Conservation (phyloP, 148 eudicot species). For the Chenopodium album region DNA sequence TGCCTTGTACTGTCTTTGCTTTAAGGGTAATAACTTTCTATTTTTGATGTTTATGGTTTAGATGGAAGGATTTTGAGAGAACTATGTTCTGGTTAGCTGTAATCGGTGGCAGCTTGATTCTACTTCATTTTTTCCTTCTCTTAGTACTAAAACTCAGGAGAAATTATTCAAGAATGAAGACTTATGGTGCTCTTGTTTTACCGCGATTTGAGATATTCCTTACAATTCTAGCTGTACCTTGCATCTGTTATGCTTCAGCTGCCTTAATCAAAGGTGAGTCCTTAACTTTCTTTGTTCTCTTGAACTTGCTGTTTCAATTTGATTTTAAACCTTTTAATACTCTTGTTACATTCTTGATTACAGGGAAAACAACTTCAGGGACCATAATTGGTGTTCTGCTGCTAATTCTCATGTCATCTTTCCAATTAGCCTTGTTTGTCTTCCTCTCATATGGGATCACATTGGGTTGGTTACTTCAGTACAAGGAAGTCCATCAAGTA, state of each 20-base stretch:
- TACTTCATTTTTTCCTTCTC: constrained; percentile 54
- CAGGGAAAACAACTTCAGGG: constrained; percentile 63
- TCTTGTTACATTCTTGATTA: constrained; percentile 21
- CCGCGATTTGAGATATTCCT: constrained; percentile 93
- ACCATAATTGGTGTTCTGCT: constrained; percentile 50
- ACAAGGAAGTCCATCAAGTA: constrained; percentile 84
- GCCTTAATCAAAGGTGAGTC: constrained; percentile 62
- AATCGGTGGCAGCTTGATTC: constrained; percentile 59
- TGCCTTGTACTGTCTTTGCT: neutral
- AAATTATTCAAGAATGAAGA: constrained; percentile 39
- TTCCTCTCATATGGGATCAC: constrained; percentile 85
- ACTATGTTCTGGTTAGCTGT: constrained; percentile 90
- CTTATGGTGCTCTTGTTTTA: constrained; percentile 63
- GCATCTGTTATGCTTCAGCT: constrained; percentile 69
- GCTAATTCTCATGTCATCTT: constrained; percentile 44
- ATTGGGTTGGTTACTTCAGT: constrained; percentile 78
- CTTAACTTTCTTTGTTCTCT: neutral
- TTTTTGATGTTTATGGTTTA: constrained; percentile 21
- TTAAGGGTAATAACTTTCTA: no score
- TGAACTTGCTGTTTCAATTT: constrained; percentile 7
- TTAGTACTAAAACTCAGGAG: constrained; percentile 49
- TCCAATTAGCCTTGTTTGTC: constrained; percentile 51
- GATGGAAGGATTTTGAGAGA: constrained; percentile 85
- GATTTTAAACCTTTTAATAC: neutral
- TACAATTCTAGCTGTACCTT: constrained; percentile 68